phyloP scores from a whole-genome alignment of 2,329 filamentous ascomycete genomes.

The Fusarium heterosporum region DNA sequence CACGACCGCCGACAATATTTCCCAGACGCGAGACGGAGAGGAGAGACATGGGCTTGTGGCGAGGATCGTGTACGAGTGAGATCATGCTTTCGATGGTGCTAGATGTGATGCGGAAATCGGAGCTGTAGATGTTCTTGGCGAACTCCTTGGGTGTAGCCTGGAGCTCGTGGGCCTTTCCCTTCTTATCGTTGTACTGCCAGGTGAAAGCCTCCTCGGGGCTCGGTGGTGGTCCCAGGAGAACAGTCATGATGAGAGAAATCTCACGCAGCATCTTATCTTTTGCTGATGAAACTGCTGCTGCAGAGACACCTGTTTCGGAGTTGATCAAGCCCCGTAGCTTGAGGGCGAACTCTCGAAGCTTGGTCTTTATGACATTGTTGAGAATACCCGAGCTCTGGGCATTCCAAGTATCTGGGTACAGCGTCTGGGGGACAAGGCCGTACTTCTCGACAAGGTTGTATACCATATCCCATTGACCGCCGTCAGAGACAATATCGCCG shows the following conservation, averaged over 20 bases:
- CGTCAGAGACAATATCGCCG: constrained; percentile 77
- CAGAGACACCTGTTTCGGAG: constrained; percentile 48
- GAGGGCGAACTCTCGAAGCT: constrained; percentile 88
- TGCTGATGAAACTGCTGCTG: constrained; percentile 57
- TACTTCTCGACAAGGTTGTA: constrained; percentile 88
- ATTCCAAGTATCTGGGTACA: constrained; percentile 87
- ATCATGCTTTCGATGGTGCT: constrained; percentile 76
- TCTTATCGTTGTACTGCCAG: constrained; percentile 82
- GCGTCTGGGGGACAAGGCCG: constrained; percentile 82
- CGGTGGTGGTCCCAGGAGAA: constrained; percentile 85
- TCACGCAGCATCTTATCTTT: constrained; percentile 84
- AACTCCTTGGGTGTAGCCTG: constrained; percentile 77
- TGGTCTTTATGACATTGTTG: constrained; percentile 81
- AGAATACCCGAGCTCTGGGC: constrained; percentile 77
- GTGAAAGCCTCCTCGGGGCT: constrained; percentile 74
- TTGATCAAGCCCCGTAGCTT: constrained; percentile 70
- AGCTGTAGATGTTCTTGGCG: constrained; percentile 73
- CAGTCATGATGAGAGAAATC: constrained; percentile 82
- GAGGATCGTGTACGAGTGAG: constrained; percentile 86
- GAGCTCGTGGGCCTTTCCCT: constrained; percentile 72
- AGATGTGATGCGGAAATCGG: constrained; percentile 68
- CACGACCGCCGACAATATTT: constrained; percentile 81
- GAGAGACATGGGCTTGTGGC: constrained; percentile 77
- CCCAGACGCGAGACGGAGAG: constrained; percentile 83
- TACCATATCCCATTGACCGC: constrained; percentile 94